Base-by-base conservation (phyloP, 768 basidiomycete species). In the Panellus pusillus region DNA sequence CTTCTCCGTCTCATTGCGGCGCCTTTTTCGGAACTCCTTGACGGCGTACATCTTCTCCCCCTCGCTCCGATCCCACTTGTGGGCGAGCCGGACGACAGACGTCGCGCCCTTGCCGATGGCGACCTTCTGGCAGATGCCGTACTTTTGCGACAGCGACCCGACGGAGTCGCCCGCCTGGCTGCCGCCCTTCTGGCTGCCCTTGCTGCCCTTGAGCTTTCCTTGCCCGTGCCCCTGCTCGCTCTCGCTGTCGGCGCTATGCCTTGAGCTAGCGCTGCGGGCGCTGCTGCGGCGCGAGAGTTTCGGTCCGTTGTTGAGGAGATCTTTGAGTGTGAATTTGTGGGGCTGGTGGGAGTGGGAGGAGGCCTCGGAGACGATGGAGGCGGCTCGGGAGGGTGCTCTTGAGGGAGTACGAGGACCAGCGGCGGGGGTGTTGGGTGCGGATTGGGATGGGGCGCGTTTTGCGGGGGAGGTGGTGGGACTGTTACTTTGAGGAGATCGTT, bases 61-160 rank as follows among this genome's bases (percentile, higher is more conserved):
- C 70, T 96, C 94, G 18, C 78, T 83, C 54, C 95, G 79, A 69
- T 99, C 97, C 96, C 96, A 98, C 74, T 98, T 99, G 74, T 99
- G 97, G 39, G 95, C 96, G 15, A 99, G 80, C 42, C 93, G 78
- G 40, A 99, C 96, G 50, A 98, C 93, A 44, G 91, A 93, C 20
- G 97, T 99, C n/a, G 96, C 97, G 17, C 96, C 96, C 70, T 94
- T 97, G 36, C 96, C 96, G 59, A 99, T 97, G 12, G 96, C 95
- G 18, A 54, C 52, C 74, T 92, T 93, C 75, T 95, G 93, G 70
- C 95, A 98, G 12, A 97, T 86, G 29, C 96, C 97, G 66, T 98
- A 99, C 79, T 98, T 98, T 72, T 93, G 86, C 36, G 89, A 72
- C 60, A 80, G 63, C 54, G 78, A 79, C 42, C 67, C 67, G 9